Base-by-base conservation (phyloP, 352 stramenopile genomes). In the Plasmopara halstedii region DNA sequence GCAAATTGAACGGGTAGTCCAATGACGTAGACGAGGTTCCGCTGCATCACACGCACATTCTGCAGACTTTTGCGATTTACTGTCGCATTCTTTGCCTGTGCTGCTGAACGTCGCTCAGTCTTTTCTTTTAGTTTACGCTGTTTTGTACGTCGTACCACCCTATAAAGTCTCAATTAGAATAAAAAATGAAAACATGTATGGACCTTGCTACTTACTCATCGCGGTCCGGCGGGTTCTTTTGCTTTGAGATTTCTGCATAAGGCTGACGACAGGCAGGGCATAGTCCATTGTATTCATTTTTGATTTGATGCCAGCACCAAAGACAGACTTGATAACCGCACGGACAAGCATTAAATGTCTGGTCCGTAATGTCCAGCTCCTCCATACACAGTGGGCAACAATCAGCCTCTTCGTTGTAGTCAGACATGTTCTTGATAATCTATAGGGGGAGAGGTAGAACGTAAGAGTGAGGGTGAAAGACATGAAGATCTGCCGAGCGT, bases 251-350 rank as follows among this genome's bases (percentile, higher is more conserved):
- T 56, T 99, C 92, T 19, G 92, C 78, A 61, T 99, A 99, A 11
- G 94, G 88, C 42, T 88, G 93, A n/a, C 97, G 86, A 63, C 97
- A 99, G 8, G 95, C 96, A 8, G 97, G 97, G 70, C 97, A 99
- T 7, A 98, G 73, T 5, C 83, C 91, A 35, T 97, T 98, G 79
- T 98, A 95, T 53, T 97, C 95, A 64, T 99, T 97, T 73, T 97
- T 97, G 64, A 99, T 99, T 52, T 97, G 89, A 50, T 99, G 94
- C 95, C 96, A 99, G 73, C 97, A 99, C 95, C 96, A 99, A 62
- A 99, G 97, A 83, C 97, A 99, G 10, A 99, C 91, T 82, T 98
- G 92, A 68, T 99, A 99, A 33, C 95, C 95, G 64, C 96, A 99
- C 62, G 96, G 96, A 79, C 96, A 99, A 4, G 96, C 95, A 68